Evolutionary conservation across 2,329 filamentous ascomycete species (phyloP), one percentile per base, ranked within the genome.

Genomic region (Sclerotiophoma versabilis): DNA sequence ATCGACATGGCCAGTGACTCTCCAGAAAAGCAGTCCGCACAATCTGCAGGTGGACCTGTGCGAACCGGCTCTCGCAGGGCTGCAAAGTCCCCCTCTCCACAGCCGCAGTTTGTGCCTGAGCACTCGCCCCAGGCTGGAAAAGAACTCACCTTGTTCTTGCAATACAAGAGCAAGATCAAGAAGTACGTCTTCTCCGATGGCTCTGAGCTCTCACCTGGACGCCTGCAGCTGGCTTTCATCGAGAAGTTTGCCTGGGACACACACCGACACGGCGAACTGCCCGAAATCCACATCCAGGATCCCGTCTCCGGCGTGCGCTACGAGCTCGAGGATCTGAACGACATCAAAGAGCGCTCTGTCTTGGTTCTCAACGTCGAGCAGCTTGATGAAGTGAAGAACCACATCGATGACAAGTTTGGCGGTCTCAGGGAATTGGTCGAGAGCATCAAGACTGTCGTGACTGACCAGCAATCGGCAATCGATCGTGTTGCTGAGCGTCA

Each of bases 201-300:
- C 1, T 88, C 88, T 26, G 92, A 93, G 58, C 81, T 99, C 10
- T 93, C 91, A 2, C 88, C 97, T 54, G 92, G 92, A 1, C 86
- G 93, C 20, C 77, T 99, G 53, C 93, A 99, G 74, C 83, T 99
- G 23, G 93, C 95, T 0, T 99, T 99, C 66, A 99, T 99, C 65
- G 95, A 99, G 65, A 99, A 97, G 73, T 99, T 99, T 71, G 95
- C 93, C 0, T 99, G 96, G 93, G 98, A 96, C 66, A 97, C 93
- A 0, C 93, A 98, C 65, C 89, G 92, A 57, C 96, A 97, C 67
- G 95, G 95, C 7, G 95, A 99, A 71, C 79, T 99, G 38, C 95
- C 95, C 0, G 95, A 99, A 66, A 98, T 99, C 14, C 97, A 99
- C 73, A 95, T 99, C 14, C 95, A 99, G 74, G 95, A 99, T 72